phyloP scores from a whole-genome alignment of 306 rosid species.

The Vigna trinervia region DNA sequence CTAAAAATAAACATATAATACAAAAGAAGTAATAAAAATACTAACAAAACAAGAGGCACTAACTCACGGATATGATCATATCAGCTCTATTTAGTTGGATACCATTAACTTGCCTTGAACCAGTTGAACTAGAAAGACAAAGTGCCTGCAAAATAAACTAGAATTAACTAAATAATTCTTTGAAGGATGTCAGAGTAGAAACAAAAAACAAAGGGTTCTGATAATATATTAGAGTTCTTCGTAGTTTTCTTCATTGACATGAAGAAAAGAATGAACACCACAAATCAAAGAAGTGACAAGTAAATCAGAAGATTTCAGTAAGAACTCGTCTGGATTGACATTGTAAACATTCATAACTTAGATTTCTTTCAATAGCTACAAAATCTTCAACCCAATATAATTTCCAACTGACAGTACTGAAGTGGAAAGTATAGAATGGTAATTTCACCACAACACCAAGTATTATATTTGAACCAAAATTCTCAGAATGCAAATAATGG shows the following conservation, averaged over 20 bases:
- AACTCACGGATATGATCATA: conserved; percentile 86
- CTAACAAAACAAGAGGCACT: conserved; percentile 18
- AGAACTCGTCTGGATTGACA: background rate
- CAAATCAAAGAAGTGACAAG: background rate
- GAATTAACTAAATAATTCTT: conserved; percentile 20
- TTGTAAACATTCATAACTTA: conserved; percentile 3
- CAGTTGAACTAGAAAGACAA: conserved; percentile 68
- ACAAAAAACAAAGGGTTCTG: conserved; percentile 16
- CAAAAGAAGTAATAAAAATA: conserved; percentile 7
- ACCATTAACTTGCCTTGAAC: conserved; percentile 79
- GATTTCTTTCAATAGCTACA: background rate
- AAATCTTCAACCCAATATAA: background rate
- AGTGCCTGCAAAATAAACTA: conserved; percentile 65
- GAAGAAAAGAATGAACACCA: conserved; percentile 2
- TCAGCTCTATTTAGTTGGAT: conserved; percentile 77
- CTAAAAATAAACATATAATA: background rate
- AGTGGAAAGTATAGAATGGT: conserved; percentile 10
- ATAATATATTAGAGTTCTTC: conserved; percentile 3
- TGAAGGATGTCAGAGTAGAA: conserved; percentile 15
- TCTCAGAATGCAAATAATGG: background rate
- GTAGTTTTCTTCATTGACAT: conserved; percentile 17
- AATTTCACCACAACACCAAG: background rate
- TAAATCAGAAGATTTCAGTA: background rate
- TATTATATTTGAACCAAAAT: conserved; percentile 15
- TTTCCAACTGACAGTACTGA: background rate